Evolutionary conservation across 2,329 filamentous ascomycete species (phyloP), one percentile per base, ranked within the genome.

Genomic region (Fusarium hostae): DNA sequence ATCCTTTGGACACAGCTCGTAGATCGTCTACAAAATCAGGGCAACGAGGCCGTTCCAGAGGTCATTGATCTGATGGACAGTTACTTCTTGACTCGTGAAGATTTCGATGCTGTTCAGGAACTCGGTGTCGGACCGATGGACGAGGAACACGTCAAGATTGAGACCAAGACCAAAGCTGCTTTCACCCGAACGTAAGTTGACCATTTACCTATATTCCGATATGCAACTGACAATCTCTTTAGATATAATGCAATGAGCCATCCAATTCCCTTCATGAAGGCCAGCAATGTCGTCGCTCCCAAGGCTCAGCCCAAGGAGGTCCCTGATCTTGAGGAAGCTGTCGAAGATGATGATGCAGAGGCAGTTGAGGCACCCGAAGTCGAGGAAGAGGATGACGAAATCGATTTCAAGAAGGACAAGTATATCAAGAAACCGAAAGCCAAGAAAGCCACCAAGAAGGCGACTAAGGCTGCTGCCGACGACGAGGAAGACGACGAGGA

Each of bases 61-160:
- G 91, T 98, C 59, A 99, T 99, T 77, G 90, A 96, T 59, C 86
- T 98, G 59, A 98, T 99, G 96, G 96, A 99, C 79, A 94, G 92
- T 79, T 99, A 99, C 82, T 99, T 92, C 81, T 85, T 99, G 63
- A 98, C 96, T 1, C 92, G 92, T 69, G 96, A 99, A 28, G 96
- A 99, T 79, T 97, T 95, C 81, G 96, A 99, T 78, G 92, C 91
- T 13, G 94, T 99, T 76, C 87, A 94, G 79, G 96, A 99, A 82
- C 88, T 99, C 28, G 95, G 95, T 10, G 89, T 99, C 18, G 96
- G 95, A 8, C 89, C 91, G 2, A 95, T 97, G 87, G 87, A 91
- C 69, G 90, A 95, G 81, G 90, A 91, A 22, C 84, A 84, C 2
- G 87, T 97, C 73, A 92, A 91, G 66, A 91, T 98, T 57, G 94